phyloP scores from a whole-genome alignment of 805 yeast species.

The Candida nanaspora region DNA sequence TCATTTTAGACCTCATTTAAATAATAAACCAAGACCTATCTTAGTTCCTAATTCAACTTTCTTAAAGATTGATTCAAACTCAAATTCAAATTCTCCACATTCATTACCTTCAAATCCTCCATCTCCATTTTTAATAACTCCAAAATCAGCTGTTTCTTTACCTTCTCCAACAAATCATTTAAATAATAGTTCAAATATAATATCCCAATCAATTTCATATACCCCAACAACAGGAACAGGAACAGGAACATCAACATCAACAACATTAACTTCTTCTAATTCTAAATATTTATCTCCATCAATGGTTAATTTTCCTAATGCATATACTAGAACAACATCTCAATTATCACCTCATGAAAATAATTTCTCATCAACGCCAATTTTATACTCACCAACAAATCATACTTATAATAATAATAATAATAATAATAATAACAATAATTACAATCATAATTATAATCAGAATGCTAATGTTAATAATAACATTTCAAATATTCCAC shows the following conservation, averaged over 20 bases:
- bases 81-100: too few species aligned
- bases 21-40: conserved; percentile 24
- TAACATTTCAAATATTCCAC: neutral
- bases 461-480: too few species aligned
- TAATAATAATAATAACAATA: too few species aligned
- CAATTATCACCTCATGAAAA: conserved; percentile 1
- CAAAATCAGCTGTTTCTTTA: conserved; percentile 1
- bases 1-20: conserved; percentile 19
- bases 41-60: conserved; percentile 17
- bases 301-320: conserved; percentile 1
- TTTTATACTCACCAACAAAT: neutral
- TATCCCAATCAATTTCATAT: neutral
- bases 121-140: conserved; percentile 1
- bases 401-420: too few species aligned
- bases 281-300: conserved; percentile 3
- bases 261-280: neutral
- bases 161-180: neutral
- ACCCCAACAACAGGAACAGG: conserved; percentile 3
- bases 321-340: neutral
- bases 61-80: neutral
- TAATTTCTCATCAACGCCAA: neutral
- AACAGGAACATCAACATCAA: conserved; percentile 3
- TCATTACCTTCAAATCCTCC: neutral
- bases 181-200: neutral
- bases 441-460: too few species aligned